Conservation (phyloP, 768 basidiomycete genomes). For the Tremella yokohamensis region DNA sequence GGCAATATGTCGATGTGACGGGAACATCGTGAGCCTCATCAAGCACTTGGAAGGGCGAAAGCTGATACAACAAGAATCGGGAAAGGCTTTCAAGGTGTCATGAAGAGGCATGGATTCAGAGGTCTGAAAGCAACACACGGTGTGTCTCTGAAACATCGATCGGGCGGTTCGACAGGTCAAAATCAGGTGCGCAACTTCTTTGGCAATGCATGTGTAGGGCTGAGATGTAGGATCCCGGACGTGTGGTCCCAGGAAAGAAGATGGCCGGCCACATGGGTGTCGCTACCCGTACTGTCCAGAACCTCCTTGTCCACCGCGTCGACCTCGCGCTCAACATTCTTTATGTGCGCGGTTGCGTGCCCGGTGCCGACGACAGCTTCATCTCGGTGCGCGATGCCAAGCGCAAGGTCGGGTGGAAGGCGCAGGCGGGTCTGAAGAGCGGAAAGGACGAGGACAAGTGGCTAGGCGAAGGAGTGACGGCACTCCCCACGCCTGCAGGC, state of each 20-base stretch:
- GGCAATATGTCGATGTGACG: constrained; percentile 88
- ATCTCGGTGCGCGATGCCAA: constrained; percentile 83
- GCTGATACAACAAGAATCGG: constrained; percentile 64
- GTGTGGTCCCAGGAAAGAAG: constrained; percentile 95
- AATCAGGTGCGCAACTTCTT: constrained; percentile 67
- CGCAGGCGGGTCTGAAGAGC: constrained; percentile 55
- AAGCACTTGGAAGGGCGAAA: not conserved
- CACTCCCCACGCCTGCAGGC: constrained; percentile 89
- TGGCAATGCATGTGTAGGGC: constrained; percentile 9
- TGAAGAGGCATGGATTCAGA: constrained; percentile 94
- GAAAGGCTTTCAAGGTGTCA: constrained; percentile 93
- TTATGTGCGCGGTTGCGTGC: constrained; percentile 85
- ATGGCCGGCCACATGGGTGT: constrained; percentile 95
- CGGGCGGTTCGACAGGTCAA: constrained; percentile 86
- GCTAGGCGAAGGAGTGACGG: constrained; percentile 60
- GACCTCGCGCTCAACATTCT: constrained; percentile 82
- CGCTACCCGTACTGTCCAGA: constrained; percentile 74
- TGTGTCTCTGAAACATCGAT: constrained; percentile 90
- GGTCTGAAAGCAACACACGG: constrained; percentile 92
- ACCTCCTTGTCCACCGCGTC: constrained; percentile 80
- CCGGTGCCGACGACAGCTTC: constrained; percentile 82
- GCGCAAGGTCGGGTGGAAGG: constrained; percentile 76
- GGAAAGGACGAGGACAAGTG: constrained; percentile 43
- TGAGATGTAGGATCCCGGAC: constrained; percentile 75
- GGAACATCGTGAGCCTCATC: constrained; percentile 71